Base-by-base conservation (phyloP, 2,329 filamentous ascomycete genomes). In the Ceratocystis colombiana region DNA sequence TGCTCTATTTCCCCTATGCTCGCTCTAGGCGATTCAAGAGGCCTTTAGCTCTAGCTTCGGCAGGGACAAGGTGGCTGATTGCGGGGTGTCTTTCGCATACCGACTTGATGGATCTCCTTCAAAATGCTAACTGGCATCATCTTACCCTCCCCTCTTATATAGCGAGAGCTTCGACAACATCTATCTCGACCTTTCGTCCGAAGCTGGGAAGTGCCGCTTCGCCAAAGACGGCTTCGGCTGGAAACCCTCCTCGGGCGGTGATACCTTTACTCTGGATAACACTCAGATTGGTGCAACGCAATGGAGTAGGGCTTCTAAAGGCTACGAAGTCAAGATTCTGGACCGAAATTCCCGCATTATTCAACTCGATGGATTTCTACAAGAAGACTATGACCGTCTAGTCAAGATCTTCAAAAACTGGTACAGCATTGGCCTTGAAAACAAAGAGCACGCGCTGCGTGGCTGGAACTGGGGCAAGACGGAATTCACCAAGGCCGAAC, bases 391-490 rank as follows among this genome's bases (percentile, higher is more conserved):
- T 71, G 94, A 99, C 71, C 89, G 94, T 66, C 79, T 96, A 15
- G 83, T 80, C 77, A 96, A 96, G 75, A 85, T 94, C 71, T 96
- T 99, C 82, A 97, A 96, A 79, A 89, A 93, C 73, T 97, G 93
- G 90, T 99, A 97, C 78, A 94, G 90, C 77, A 88, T 94, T 72
- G 91, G 87, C 72, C 83, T 99, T 68, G 92, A 97, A 75, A 89
- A 85, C 75, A 90, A 90, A 76, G 94, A 99, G 77, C 94, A 97
- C 76, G 91, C 94, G 28, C 80, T 99, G 68, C 86, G 94, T 71
- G 94, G 94, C 66, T 99, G 94, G 94, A 99, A 99, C 76, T 99
- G 94, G 95, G 94, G 94, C 72, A 99, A 97, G 78, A 90, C 90
- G 70, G 94, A 99, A 73, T 96, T 99, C 74, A 88, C 88, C 69